A percentile compares a stretch with the other conserved stretches of the same genome.
These are phyloP conservation scores for Nevesoporus exiguus DNA, from an alignment of 768 basidiomycete genomes.

Conservation along the genomic window DNA sequence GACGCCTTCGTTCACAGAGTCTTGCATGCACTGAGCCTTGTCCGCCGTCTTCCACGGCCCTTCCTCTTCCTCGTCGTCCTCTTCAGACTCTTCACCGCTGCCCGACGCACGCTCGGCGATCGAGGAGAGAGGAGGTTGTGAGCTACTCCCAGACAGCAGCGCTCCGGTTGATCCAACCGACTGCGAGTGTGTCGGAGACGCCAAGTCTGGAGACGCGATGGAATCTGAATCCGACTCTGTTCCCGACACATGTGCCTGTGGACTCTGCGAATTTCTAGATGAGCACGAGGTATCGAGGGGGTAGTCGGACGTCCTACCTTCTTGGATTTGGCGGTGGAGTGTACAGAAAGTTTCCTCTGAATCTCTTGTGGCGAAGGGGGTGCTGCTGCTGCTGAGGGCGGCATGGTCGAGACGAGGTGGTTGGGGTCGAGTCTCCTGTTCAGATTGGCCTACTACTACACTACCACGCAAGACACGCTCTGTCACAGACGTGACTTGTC, in stretches of 20 bases:
- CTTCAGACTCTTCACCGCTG: conserved; percentile 77
- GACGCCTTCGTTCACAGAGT: conserved; percentile 61
- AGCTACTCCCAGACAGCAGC: conserved; percentile 30
- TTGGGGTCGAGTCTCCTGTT: conserved; percentile 2
- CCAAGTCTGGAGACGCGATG: conserved; percentile 51
- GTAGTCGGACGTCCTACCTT: conserved; percentile 35
- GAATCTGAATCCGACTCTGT: conserved; percentile 90
- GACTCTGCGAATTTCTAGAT: conserved; percentile 28
- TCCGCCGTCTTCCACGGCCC: conserved; percentile 62
- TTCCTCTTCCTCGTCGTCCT: conserved; percentile 66
- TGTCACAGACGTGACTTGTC: conserved; percentile 26
- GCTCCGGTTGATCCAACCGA: conserved; percentile 32
- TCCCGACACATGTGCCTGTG: conserved; percentile 50
- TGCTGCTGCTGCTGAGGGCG: conserved; percentile 32
- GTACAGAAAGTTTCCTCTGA: conserved; percentile 78
- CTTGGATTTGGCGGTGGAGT: conserved; percentile 53
- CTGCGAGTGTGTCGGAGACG: conserved; percentile 36
- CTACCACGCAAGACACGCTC: conserved; percentile 15
- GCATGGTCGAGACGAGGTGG: conserved; percentile 25
- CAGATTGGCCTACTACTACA: neutral
- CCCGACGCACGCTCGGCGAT: conserved; percentile 72
- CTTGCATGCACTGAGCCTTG: conserved; percentile 39
- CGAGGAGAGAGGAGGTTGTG: conserved; percentile 59
- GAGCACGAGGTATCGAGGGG: conserved; percentile 8
- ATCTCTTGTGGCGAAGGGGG: conserved; percentile 87